A percentile compares a stretch with the other conserved stretches of the same genome.
These are phyloP conservation scores for Graphium sp. DNA, from an alignment of 2,329 filamentous ascomycete species.

Conservation along the genomic window DNA sequence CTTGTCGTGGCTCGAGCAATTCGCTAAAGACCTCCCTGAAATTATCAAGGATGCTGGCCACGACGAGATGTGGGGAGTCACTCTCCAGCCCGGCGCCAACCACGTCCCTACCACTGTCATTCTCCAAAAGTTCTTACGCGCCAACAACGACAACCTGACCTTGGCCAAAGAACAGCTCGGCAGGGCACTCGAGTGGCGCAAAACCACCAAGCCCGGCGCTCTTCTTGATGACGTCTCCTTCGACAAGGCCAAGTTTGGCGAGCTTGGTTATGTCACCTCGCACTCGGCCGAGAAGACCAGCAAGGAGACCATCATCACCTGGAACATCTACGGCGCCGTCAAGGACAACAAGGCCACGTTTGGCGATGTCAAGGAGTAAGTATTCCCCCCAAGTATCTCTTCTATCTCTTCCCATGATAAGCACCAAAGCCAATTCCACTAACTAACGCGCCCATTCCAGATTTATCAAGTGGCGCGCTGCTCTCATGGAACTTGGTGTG, in stretches of 20 bases:
- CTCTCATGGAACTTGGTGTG: slow-evolving; percentile 77
- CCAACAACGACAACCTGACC: slow-evolving; percentile 60
- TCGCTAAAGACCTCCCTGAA: slow-evolving; percentile 39
- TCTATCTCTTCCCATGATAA: not conserved
- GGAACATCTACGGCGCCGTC: slow-evolving; percentile 82
- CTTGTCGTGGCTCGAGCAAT: slow-evolving; percentile 27
- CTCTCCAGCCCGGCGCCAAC: slow-evolving; percentile 42
- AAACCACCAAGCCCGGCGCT: slow-evolving; percentile 53
- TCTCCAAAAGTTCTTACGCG: slow-evolving; percentile 84
- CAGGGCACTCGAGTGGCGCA: slow-evolving; percentile 71
- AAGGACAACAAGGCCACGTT: slow-evolving; percentile 76
- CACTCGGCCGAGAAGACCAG: slow-evolving; percentile 38
- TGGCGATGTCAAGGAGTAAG: slow-evolving; percentile 64
- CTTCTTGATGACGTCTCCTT: slow-evolving; percentile 47
- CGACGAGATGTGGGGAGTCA: slow-evolving; percentile 76
- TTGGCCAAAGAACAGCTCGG: slow-evolving; percentile 64
- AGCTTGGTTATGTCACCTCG: slow-evolving; percentile 67
- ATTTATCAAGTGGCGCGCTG: slow-evolving; percentile 80
- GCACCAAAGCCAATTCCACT: not conserved
- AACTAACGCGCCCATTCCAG: slow-evolving; percentile 25
- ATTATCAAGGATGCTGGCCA: slow-evolving; percentile 43
- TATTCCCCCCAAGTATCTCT: slow-evolving; percentile 7
- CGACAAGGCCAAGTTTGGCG: slow-evolving; percentile 53
- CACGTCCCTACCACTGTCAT: slow-evolving; percentile 63
- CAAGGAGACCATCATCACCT: slow-evolving; percentile 56